Base-by-base conservation (phyloP, 1,284 basidiomycete genomes). In the Somion occarium region DNA sequence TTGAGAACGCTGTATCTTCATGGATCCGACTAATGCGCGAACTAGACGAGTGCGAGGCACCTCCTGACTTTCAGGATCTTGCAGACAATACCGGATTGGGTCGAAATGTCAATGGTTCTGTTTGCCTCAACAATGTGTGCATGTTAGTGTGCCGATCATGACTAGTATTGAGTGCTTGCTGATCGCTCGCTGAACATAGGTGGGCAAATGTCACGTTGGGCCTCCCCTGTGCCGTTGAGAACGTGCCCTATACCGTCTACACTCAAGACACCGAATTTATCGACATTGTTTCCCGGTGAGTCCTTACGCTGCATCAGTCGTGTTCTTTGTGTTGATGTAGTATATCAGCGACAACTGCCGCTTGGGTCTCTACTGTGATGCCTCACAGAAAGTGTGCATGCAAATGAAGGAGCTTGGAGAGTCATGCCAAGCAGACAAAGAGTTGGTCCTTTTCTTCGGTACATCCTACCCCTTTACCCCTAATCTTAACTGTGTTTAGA, bases 61-160 rank as follows among this genome's bases (percentile, higher is more conserved):
- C 89, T 2, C 73, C 79, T 1, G 84, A 92, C 62, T 79, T 69
- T 58, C 69, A 68, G 49, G 77, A 88, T 3, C 75, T 92, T 19
- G 73, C 76, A 13, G 86, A 88, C 56, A 70, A 61, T 3, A 73
- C 65, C 23, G 73, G 76, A 24, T 73, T 78, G 20, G 85, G 83
- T 34, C 75, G 83, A 34, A 93, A 93, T 67, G 71, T 82, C 56
- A 89, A 93, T 63, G 91, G 91, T 23, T 82, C 88, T 1, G 76
- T 93, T 25, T 93, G 91, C 64, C 75, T 95, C 49, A 87, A 90
- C 64, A 85, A 83, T 60, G 66, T 76, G 3, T 93, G 90, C 84
- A 82, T 85, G 88, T 91, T 64, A 48, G 87, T 74, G n/a, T 4
- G 23, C 41, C 19, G 19, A 42, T 19, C 46, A 34, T 44, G 46